These are phyloP conservation scores for Laguncularia racemosa DNA, from an alignment of 345 rosid species.

Conservation along the genomic window DNA sequence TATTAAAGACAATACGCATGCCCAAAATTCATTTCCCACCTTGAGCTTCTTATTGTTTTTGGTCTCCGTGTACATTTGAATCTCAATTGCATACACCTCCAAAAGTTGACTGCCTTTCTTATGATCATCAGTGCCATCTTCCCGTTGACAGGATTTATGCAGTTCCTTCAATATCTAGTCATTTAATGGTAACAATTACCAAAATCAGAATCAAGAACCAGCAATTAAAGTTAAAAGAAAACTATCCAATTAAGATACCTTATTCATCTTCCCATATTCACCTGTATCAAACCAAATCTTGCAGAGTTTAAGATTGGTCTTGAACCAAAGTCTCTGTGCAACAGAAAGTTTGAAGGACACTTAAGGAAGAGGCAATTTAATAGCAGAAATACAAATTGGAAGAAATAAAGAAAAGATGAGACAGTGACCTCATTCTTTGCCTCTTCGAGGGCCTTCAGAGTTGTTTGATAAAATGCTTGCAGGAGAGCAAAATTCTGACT, in stretches of 20 bases:
- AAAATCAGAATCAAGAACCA: background rate
- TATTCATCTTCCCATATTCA: conserved; percentile 94
- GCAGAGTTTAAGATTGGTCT: conserved; percentile 97
- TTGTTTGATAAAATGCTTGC: conserved; percentile 92
- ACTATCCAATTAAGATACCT: conserved; percentile 39
- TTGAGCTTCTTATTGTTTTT: conserved; percentile 97
- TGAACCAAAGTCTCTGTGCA: conserved; percentile 96
- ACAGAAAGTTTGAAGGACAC: conserved; percentile 15
- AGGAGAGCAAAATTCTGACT: conserved; percentile 86
- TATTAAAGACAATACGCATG: background rate
- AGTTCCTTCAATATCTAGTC: conserved; percentile 86
- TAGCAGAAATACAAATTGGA: background rate
- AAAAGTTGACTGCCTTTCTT: conserved; percentile 99
- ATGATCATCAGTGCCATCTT: conserved; percentile 98
- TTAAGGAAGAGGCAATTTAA: conserved; percentile 5
- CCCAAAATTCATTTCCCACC: conserved; percentile 20
- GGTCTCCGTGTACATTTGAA: conserved; percentile 96
- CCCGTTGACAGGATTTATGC: conserved; percentile 93
- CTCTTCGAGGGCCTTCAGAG: conserved; percentile 95
- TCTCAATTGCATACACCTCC: conserved; percentile 97
- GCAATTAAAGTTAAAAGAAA: background rate
- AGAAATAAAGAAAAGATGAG: conserved; percentile 1
- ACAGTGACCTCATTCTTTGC: conserved; percentile 86
- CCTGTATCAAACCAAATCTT: conserved; percentile 98
- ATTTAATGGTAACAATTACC: background rate